Evolutionary conservation across 495 filamentous ascomycete species (phyloP).

Genomic region (Hypomontagnella monticulosa): DNA sequence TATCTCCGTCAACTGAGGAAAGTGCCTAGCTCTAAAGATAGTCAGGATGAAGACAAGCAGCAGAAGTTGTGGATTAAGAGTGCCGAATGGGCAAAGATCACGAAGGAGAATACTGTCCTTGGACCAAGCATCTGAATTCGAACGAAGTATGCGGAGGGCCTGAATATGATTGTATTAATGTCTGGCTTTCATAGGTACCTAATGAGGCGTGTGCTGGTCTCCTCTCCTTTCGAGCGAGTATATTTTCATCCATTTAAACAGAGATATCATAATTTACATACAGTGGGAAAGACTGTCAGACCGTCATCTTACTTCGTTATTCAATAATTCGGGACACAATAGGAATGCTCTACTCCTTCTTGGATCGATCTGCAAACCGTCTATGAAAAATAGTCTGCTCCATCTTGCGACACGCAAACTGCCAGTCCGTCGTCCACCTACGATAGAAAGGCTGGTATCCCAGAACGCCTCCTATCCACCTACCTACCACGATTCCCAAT

Average conservation of each 20-base stretch:
- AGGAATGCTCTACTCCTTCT: conserved; percentile 15
- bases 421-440: conserved; percentile 64
- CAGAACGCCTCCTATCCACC: conserved; percentile 61
- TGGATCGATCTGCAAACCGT: conserved; percentile 42
- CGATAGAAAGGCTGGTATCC: conserved; percentile 62
- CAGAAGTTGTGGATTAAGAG: conserved; percentile 56
- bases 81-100: conserved; percentile 53
- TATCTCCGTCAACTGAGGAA: conserved; percentile 53
- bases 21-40: conserved; percentile 52
- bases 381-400: conserved; percentile 50
- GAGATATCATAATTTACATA: neutral
- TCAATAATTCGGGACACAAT: neutral
- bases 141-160: neutral
- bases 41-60: conserved; percentile 52
- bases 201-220: neutral
- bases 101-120: conserved; percentile 33
- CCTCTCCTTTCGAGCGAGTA: conserved; percentile 1
- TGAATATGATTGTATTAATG: neutral
- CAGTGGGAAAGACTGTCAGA: neutral
- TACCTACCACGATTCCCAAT: conserved; percentile 56
- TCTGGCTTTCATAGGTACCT: neutral
- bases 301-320: neutral
- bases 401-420: conserved; percentile 58
- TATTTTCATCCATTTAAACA: conserved; percentile 2
- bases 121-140: conserved; percentile 11